phyloP scores from a whole-genome alignment of 2,329 filamentous ascomycete genomes.

The Paraconiothyrium sp. region DNA sequence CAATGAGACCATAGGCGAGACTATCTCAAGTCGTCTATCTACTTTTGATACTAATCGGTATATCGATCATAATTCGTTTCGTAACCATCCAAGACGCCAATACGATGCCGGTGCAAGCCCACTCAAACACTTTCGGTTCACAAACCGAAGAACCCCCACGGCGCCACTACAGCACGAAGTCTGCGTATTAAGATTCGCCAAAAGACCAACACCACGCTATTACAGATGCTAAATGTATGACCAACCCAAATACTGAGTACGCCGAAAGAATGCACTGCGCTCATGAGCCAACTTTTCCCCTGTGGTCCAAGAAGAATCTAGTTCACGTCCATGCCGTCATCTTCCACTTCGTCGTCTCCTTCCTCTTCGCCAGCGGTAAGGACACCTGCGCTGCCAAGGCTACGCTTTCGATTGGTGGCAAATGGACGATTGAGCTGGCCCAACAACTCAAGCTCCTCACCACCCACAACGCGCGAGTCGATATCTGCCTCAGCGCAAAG shows the following conservation, averaged over 20 bases:
- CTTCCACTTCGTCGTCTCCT: constrained; percentile 54
- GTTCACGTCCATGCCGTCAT: constrained; percentile 55
- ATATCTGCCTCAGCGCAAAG: constrained; percentile 92
- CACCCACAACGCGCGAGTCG: constrained; percentile 89
- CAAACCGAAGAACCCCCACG: not conserved
- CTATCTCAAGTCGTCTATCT: not conserved
- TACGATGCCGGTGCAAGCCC: constrained; percentile 1
- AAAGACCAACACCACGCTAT: constrained; percentile 2
- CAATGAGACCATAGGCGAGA: not conserved
- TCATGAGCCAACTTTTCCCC: not conserved
- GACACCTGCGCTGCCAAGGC: constrained; percentile 48
- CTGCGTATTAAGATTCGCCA: not conserved
- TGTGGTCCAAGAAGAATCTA: constrained; percentile 19
- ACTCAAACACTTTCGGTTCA: not conserved
- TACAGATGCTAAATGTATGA: constrained; percentile 12
- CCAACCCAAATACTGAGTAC: constrained; percentile 1
- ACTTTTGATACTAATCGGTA: not conserved
- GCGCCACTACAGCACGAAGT: not conserved
- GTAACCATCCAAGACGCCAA: constrained; percentile 7
- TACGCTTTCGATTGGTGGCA: constrained; percentile 54
- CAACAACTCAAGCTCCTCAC: constrained; percentile 78
- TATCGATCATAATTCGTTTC: constrained; percentile 11
- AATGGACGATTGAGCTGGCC: constrained; percentile 59
- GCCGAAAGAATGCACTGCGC: constrained; percentile 10
- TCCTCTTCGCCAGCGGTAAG: constrained; percentile 54